Conservation (phyloP, 768 basidiomycete genomes). For the Boletus reticulatus region DNA sequence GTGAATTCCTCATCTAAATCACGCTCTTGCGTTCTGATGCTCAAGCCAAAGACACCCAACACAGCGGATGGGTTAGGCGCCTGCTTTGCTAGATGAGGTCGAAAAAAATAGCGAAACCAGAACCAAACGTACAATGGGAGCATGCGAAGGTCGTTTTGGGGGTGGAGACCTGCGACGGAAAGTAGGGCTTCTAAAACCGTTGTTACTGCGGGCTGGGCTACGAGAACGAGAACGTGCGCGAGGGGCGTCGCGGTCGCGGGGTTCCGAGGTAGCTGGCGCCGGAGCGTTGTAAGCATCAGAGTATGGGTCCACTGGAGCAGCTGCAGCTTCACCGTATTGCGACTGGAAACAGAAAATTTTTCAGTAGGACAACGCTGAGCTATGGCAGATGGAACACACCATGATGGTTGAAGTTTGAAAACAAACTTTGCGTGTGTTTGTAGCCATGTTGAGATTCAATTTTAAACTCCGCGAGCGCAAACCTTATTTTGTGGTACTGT, state of each 20-base stretch:
- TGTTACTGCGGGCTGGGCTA: conserved; percentile 55
- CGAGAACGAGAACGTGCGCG: conserved; percentile 77
- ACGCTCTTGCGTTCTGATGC: conserved; percentile 89
- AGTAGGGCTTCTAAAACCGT: conserved; percentile 56
- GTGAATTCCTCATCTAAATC: conserved; percentile 95
- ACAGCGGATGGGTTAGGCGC: conserved; percentile 86
- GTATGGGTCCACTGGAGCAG: conserved; percentile 71
- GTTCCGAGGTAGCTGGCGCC: conserved; percentile 42
- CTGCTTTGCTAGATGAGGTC: conserved; percentile 51
- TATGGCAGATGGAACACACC: conserved; percentile 40
- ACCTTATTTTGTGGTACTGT: conserved; percentile 45
- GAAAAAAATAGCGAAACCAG: not conserved
- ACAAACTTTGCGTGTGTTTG: conserved; percentile 42
- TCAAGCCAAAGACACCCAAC: conserved; percentile 97
- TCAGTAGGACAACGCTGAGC: not conserved
- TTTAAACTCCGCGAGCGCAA: conserved; percentile 31
- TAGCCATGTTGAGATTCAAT: conserved; percentile 34
- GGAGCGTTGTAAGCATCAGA: conserved; percentile 78
- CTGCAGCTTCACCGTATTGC: conserved; percentile 65
- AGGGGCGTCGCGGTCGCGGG: conserved; percentile 53
- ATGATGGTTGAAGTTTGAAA: conserved; percentile 62
- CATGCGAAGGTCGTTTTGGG: conserved; percentile 64
- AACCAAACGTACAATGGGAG: conserved; percentile 61
- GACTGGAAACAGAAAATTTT: conserved; percentile 18
- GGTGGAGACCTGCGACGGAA: conserved; percentile 57